Conservation (phyloP, 441 rosid species). For the Pelargonium australe region DNA sequence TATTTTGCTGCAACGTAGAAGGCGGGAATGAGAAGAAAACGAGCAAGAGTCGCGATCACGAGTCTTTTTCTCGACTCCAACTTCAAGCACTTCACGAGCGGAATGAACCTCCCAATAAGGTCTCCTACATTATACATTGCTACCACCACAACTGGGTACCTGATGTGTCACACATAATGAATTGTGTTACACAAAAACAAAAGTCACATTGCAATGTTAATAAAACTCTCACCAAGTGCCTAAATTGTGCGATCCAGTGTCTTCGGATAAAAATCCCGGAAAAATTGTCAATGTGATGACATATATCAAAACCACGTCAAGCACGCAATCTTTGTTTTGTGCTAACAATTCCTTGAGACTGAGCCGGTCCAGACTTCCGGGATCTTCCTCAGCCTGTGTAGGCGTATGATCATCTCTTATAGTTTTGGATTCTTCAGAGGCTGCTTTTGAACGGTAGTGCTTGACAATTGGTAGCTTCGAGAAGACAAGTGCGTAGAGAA, state of each 20-base stretch:
- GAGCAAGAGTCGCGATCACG: slow-evolving; percentile 37
- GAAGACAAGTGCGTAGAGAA: slow-evolving; percentile 47
- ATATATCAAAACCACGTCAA: slow-evolving; percentile 50
- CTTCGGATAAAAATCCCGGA: slow-evolving; percentile 73
- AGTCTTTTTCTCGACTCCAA: slow-evolving; percentile 60
- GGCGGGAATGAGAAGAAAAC: slow-evolving; percentile 56
- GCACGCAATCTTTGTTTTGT: slow-evolving; percentile 46
- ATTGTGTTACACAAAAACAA: neutral
- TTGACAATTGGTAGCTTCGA: slow-evolving; percentile 57
- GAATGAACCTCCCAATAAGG: slow-evolving; percentile 61
- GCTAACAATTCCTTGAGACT: slow-evolving; percentile 51
- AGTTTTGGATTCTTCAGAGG: slow-evolving; percentile 62
- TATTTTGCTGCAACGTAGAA: slow-evolving; percentile 85
- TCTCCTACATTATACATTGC: slow-evolving; percentile 65
- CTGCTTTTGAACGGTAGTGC: slow-evolving; percentile 55
- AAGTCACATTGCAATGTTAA: neutral
- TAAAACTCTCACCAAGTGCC: slow-evolving; percentile 46
- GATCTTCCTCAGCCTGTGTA: slow-evolving; percentile 36
- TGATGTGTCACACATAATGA: slow-evolving; percentile 12
- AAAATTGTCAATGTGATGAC: slow-evolving; percentile 72
- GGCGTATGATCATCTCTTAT: slow-evolving; percentile 63
- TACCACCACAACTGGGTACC: slow-evolving; percentile 62
- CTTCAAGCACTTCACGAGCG: slow-evolving; percentile 44
- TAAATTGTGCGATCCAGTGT: slow-evolving; percentile 53
- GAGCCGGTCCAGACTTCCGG: slow-evolving; percentile 28